These are phyloP conservation scores for Pyricularia sp. DNA, from an alignment of 2,329 filamentous ascomycete genomes.

Conservation along the genomic window DNA sequence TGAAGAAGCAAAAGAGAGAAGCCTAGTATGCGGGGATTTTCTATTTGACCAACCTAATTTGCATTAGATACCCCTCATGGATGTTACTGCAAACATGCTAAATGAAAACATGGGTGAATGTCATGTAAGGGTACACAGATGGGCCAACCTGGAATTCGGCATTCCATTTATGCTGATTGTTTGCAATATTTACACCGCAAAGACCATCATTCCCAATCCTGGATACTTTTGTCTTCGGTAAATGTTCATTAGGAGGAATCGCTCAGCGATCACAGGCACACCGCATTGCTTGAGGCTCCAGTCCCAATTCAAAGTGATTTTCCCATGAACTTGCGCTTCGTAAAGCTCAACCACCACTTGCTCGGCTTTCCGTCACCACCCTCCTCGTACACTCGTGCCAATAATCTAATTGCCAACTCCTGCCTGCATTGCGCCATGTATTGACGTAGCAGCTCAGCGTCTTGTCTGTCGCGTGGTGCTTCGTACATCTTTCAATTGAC, in stretches of 20 bases:
- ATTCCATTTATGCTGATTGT: not conserved
- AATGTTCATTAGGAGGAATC: not conserved
- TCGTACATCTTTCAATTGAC: constrained; percentile 60
- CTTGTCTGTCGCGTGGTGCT: constrained; percentile 70
- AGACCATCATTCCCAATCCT: not conserved
- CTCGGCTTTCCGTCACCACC: constrained; percentile 52
- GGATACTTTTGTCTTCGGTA: not conserved
- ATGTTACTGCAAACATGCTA: not conserved
- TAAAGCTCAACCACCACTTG: constrained; percentile 98
- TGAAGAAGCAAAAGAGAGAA: constrained; percentile 48
- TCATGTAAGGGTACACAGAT: not conserved
- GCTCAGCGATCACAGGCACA: not conserved
- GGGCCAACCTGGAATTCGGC: not conserved
- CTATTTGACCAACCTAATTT: not conserved
- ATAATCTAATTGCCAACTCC: constrained; percentile 70
- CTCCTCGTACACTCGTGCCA: constrained; percentile 80
- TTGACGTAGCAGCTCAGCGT: constrained; percentile 76
- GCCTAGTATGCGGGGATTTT: not conserved
- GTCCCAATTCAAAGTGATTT: constrained; percentile 54
- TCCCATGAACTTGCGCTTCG: constrained; percentile 99
- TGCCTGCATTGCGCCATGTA: constrained; percentile 90
- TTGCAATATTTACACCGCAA: not conserved
- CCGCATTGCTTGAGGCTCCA: not conserved
- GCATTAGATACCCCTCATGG: not conserved
- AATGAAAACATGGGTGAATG: not conserved